phyloP scores from a whole-genome alignment of 2,329 filamentous ascomycete species.

The Trichoderma pleuroti region DNA sequence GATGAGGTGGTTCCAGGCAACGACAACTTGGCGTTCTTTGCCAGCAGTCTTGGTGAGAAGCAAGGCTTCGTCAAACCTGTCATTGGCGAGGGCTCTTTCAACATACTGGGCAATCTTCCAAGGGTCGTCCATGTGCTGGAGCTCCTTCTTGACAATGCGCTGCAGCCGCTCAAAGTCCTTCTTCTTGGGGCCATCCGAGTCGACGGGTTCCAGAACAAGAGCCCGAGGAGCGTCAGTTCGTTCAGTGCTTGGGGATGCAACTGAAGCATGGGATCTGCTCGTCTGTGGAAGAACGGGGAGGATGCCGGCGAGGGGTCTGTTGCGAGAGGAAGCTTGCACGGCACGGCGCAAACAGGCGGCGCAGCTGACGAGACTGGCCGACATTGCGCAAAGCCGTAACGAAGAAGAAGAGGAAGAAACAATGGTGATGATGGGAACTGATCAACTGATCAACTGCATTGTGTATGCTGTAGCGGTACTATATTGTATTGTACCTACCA shows the following conservation, averaged over 20 bases:
- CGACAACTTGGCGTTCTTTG: slow-evolving; percentile 59
- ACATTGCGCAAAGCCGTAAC: background rate
- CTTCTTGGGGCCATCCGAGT: slow-evolving; percentile 19
- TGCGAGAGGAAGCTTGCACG: slow-evolving; percentile 21
- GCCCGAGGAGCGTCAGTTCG: slow-evolving; percentile 25
- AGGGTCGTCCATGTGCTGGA: slow-evolving; percentile 65
- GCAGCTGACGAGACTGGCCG: background rate
- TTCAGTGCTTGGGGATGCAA: slow-evolving; percentile 1
- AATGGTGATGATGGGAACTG: background rate
- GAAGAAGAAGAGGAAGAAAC: background rate
- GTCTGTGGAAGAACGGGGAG: slow-evolving; percentile 16
- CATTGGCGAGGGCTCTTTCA: slow-evolving; percentile 53
- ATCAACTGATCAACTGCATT: background rate
- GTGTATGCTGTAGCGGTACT: background rate
- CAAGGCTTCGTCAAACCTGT: slow-evolving; percentile 63
- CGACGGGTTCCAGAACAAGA: slow-evolving; percentile 22
- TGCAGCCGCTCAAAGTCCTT: slow-evolving; percentile 31
- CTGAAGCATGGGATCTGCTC: slow-evolving; percentile 21
- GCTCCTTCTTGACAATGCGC: slow-evolving; percentile 49
- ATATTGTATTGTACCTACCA: background rate
- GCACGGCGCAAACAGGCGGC: slow-evolving; percentile 28
- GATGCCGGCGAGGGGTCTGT: background rate
- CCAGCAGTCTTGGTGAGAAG: slow-evolving; percentile 67
- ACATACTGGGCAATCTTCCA: slow-evolving; percentile 69
- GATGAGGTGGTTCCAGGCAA: slow-evolving; percentile 87